These are phyloP conservation scores for Capsicum rhomboideum DNA, from an alignment of 257 asterid genomes.

Conservation along the genomic window DNA sequence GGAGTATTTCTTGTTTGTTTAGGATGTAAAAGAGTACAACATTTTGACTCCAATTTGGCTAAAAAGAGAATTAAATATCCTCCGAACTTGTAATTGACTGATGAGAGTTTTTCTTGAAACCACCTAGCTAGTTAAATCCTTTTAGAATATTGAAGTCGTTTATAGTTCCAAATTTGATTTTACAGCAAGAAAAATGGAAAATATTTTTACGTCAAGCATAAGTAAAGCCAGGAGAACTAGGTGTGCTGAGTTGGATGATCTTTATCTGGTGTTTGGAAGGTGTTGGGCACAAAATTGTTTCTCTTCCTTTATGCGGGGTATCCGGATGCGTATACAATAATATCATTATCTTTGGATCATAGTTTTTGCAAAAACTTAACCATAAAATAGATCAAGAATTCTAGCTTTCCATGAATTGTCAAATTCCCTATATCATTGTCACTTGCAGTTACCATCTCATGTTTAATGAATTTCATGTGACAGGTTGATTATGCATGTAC, in stretches of 20 bases:
- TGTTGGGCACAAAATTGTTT: background rate
- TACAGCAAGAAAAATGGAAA: background rate
- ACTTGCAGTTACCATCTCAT: background rate
- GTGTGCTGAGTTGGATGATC: too few relatives aligned
- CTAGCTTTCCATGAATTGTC: background rate
- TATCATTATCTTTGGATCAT: background rate
- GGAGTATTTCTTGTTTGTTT: background rate
- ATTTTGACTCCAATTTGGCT: background rate
- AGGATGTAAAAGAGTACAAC: background rate
- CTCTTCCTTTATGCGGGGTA: background rate
- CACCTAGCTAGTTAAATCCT: background rate
- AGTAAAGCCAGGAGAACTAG: background rate
- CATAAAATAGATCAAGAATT: background rate
- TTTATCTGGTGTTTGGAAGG: too few relatives aligned
- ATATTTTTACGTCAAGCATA: background rate
- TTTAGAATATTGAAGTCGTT: background rate
- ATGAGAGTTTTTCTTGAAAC: background rate
- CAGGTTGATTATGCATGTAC: slow-evolving; percentile 99
- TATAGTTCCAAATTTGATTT: background rate
- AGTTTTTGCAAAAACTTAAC: background rate
- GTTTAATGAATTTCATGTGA: slow-evolving; percentile 1
- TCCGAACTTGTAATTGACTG: background rate
- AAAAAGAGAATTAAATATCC: background rate
- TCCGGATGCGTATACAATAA: background rate
- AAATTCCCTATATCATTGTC: background rate